Evolutionary conservation across 306 rosid species (phyloP).

Genomic region (Malus asiatica): DNA sequence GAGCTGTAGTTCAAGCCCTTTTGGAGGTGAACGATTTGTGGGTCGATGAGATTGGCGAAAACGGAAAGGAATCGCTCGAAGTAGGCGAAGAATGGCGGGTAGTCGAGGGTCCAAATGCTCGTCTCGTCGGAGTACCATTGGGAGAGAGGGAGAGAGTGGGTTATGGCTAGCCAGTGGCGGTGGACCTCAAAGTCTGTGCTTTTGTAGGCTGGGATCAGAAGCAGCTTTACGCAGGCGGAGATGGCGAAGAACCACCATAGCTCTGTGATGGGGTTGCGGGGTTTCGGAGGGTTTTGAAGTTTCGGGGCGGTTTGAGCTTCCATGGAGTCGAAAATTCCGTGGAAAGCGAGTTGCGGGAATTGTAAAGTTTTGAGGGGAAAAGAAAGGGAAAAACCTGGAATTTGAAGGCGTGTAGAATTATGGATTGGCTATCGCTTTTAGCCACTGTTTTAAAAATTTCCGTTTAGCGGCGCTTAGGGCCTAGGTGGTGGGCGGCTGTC

Average conservation of each 20-base stretch:
- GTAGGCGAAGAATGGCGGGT: constrained; percentile 79
- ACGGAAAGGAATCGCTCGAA: constrained; percentile 59
- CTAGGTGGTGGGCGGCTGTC: too few species aligned
- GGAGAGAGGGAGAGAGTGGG: constrained; percentile 82
- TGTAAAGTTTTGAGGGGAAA: not conserved
- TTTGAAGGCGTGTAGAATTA: not conserved
- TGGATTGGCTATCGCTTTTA: not conserved
- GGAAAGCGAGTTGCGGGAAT: not conserved
- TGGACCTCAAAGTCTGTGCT: constrained; percentile 95
- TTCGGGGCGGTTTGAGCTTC: not conserved
- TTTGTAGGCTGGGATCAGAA: constrained; percentile 65
- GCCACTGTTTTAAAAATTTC: too few species aligned
- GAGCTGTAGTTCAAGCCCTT: constrained; percentile 60
- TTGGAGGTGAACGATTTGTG: constrained; percentile 57
- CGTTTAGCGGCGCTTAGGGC: too few species aligned
- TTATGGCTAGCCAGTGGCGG: constrained; percentile 74
- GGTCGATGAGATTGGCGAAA: constrained; percentile 58
- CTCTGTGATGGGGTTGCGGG: not conserved
- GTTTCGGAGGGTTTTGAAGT: not conserved
- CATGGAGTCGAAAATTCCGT: not conserved
- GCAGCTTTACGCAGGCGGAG: constrained; percentile 60
- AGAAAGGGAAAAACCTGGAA: not conserved
- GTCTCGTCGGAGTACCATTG: constrained; percentile 79
- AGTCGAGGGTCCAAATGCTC: constrained; percentile 92
- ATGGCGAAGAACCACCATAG: constrained; percentile 62